These are phyloP conservation scores for Sorghum bicolor DNA, from an alignment of 176 grass and related monocot genomes.

Conservation along the genomic window DNA sequence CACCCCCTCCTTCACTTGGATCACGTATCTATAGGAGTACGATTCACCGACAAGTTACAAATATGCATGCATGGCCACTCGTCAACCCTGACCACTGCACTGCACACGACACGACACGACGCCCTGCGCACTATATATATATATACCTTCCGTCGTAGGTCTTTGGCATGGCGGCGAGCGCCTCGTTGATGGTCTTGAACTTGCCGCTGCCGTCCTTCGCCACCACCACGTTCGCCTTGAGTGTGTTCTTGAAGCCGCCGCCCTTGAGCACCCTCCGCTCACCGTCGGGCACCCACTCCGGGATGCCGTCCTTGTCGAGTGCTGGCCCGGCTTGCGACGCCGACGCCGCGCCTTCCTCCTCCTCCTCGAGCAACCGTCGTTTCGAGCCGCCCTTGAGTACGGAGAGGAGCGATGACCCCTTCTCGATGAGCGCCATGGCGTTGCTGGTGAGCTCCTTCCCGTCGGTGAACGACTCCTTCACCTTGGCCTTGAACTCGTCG, in stretches of 20 bases:
- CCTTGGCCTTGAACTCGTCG: conserved; percentile 66
- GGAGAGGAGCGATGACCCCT: conserved; percentile 46
- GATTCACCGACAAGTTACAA: not conserved
- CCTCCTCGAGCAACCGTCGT: conserved; percentile 34
- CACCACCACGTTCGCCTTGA: conserved; percentile 59
- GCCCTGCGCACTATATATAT: not conserved
- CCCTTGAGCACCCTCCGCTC: conserved; percentile 56
- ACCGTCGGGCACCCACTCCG: conserved; percentile 42
- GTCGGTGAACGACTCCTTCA: conserved; percentile 49
- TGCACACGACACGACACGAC: not conserved
- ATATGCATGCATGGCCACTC: not conserved
- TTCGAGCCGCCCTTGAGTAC: conserved; percentile 12
- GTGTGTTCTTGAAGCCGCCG: conserved; percentile 40
- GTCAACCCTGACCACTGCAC: not conserved
- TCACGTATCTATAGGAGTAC: conserved; percentile 42
- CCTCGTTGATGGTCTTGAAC: conserved; percentile 64
- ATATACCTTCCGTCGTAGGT: conserved; percentile 47
- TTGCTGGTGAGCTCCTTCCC: conserved; percentile 74
- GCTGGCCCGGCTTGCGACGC: not conserved
- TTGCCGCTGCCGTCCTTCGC: conserved; percentile 66
- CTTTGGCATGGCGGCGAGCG: conserved; percentile 58
- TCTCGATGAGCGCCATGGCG: conserved; percentile 69
- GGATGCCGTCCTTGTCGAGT: conserved; percentile 41
- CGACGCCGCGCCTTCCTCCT: not conserved
- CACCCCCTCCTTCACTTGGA: conserved; percentile 74